Percentiles rank a stretch among this genome's conserved stretches.
These are phyloP conservation scores for Kluyveromyces wickerhamii DNA, from an alignment of 805 yeast genomes.

Conservation along the genomic window DNA sequence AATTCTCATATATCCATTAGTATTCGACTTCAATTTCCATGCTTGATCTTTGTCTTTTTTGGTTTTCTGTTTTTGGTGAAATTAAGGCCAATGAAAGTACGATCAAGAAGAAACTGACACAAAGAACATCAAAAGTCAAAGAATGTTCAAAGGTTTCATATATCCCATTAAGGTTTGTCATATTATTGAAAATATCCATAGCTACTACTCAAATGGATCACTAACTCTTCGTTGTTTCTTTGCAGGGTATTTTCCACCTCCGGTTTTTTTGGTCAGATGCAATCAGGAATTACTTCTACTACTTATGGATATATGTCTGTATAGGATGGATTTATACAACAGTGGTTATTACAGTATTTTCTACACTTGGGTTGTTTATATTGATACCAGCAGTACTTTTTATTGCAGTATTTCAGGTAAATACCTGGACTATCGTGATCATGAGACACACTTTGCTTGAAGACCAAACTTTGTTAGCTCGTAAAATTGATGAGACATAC, in stretches of 20 bases:
- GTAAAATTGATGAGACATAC: slow-evolving; percentile 5
- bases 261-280: slow-evolving; percentile 5
- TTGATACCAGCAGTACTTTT: slow-evolving; percentile 3
- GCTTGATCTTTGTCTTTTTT: too few species aligned
- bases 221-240: neutral
- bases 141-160: neutral
- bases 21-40: too few species aligned
- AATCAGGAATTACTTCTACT: slow-evolving; percentile 5
- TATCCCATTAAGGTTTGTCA: slow-evolving; percentile 3
- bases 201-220: neutral
- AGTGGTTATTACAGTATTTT: neutral
- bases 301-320: slow-evolving; percentile 1
- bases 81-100: too few species aligned
- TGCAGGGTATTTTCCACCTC: neutral
- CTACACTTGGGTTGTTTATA: neutral
- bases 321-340: neutral
- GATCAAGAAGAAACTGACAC: slow-evolving; percentile 1
- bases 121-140: neutral
- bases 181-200: neutral
- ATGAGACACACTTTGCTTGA: slow-evolving; percentile 2
- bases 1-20: neutral
- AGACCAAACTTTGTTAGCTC: slow-evolving; percentile 3
- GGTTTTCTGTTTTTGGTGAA: too few species aligned
- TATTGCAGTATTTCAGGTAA: slow-evolving; percentile 2
- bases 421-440: slow-evolving; percentile 3